Evolutionary conservation across 2,329 filamentous ascomycete species (phyloP), one percentile per base, ranked within the genome.

Genomic region (Claviceps pusilla): DNA sequence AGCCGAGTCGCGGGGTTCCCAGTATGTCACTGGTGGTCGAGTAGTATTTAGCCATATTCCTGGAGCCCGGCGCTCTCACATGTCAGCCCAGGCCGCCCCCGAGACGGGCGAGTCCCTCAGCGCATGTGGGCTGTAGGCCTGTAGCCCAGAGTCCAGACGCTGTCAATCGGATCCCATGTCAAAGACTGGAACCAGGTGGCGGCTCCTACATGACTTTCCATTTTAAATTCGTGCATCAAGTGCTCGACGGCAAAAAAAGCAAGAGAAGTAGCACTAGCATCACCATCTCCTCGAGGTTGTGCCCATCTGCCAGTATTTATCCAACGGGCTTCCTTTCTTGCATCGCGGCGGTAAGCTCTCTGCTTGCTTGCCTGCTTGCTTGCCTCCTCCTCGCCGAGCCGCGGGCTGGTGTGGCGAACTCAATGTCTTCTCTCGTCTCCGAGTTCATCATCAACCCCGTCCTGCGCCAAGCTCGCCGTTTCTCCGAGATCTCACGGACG

Each of bases 391-490:
- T 19, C 31, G 47, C 47, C 14, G 9, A 31, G 28, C 49, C 24
- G 46, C 43, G 49, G 39, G 45, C 11, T 11, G 46, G 39, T 51
- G 54, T 58, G 53, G 57, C 57, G 52, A 56, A 45, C 57, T 60
- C 61, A 63, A 84, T 84, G 81, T 75, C 77, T 66, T 81, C 76
- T 60, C 71, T 83, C 62, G 80, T 84, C 53, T 77, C 79, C 63
- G 78, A 83, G 57, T 83, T 82, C 65, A 70, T 84, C 61, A 80
- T 84, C 67, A 82, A 82, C 58, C 80, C 82, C 55, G 79, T 84
- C 62, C 69, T 84, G 60, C 78, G 80, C 65, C 80, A 84, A 68
- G 81, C 80, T 62, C 78, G 80, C 58, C 78, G 79, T 58, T 78
- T 84, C 63, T 83, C 82, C 50, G 72, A 73, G 61, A 72, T 72